Evolutionary conservation across 164 flowering plant species (phyloP).

Genomic region (Stephania japonica): DNA sequence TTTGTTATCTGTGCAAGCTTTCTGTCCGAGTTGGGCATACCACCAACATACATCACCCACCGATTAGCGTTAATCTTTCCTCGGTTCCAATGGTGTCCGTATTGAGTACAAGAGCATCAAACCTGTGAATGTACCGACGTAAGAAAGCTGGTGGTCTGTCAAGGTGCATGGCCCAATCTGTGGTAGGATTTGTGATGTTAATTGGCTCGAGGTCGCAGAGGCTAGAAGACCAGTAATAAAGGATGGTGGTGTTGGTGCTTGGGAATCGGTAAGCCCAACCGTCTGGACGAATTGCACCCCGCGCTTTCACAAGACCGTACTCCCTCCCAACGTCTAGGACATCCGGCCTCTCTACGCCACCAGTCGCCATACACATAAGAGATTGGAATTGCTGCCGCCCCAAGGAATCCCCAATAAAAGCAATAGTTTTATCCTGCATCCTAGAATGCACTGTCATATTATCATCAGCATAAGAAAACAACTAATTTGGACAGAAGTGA

Average conservation of each 20-base stretch:
- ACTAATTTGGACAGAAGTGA: background rate
- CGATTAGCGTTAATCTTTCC: slow-evolving; percentile 62
- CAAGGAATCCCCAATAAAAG: slow-evolving; percentile 75
- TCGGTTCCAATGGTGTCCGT: slow-evolving; percentile 88
- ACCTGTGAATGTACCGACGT: slow-evolving; percentile 33
- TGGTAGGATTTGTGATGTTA: slow-evolving; percentile 28
- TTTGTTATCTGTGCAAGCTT: slow-evolving; percentile 41
- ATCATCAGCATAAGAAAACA: background rate
- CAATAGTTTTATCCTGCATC: slow-evolving; percentile 70
- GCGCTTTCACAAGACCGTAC: slow-evolving; percentile 54
- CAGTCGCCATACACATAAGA: slow-evolving; percentile 78
- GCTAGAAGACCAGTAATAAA: slow-evolving; percentile 86
- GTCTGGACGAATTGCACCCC: slow-evolving; percentile 54
- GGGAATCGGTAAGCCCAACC: slow-evolving; percentile 81
- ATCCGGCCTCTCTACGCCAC: slow-evolving; percentile 45
- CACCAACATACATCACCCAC: slow-evolving; percentile 73
- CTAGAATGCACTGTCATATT: slow-evolving; percentile 26
- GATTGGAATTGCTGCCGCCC: slow-evolving; percentile 87
- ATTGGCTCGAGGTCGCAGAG: slow-evolving; percentile 60
- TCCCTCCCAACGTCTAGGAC: slow-evolving; percentile 59
- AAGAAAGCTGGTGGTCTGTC: slow-evolving; percentile 72
- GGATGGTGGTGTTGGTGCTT: slow-evolving; percentile 62
- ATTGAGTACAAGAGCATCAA: slow-evolving; percentile 65
- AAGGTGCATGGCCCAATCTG: slow-evolving; percentile 73
- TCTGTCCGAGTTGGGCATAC: slow-evolving; percentile 46